Evolutionary conservation across 164 flowering plant genomes (phyloP).

Genomic region (Malania oleifera): DNA sequence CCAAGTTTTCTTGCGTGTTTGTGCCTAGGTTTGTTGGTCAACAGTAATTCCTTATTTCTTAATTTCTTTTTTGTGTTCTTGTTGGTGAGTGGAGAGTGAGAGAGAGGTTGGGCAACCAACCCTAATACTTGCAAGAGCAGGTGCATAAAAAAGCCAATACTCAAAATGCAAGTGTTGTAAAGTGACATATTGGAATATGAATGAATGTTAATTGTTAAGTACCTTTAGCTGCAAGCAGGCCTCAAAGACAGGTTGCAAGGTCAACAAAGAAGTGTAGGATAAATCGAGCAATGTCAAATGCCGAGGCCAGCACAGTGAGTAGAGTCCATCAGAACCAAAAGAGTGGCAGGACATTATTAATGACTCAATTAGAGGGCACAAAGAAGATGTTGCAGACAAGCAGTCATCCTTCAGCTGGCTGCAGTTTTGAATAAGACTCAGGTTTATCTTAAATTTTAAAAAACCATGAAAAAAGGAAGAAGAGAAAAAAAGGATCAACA

Average conservation of each 20-base stretch:
- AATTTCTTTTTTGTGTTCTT: too few relatives aligned
- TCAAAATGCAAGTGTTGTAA: too few relatives aligned
- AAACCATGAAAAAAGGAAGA: background rate
- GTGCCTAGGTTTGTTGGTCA: too few relatives aligned
- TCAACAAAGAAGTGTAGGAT: constrained; percentile 79
- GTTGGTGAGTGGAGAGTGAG: too few relatives aligned
- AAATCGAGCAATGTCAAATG: constrained; percentile 76
- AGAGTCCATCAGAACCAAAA: constrained; percentile 80
- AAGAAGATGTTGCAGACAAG: constrained; percentile 72
- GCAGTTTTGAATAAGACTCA: constrained; percentile 18
- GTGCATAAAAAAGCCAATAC: too few relatives aligned
- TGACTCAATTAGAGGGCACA: constrained; percentile 73
- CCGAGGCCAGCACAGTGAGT: constrained; percentile 54
- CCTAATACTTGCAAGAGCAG: background rate
- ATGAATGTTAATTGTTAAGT: too few relatives aligned
- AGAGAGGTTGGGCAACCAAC: too few relatives aligned
- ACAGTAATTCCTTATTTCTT: too few relatives aligned
- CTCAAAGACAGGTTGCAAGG: constrained; percentile 77
- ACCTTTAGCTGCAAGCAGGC: constrained; percentile 85
- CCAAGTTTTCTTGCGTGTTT: too few relatives aligned
- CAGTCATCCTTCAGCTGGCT: constrained; percentile 92
- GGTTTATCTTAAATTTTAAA: constrained; percentile 11
- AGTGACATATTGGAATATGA: too few relatives aligned
- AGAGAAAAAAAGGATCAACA: background rate
- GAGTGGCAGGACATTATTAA: constrained; percentile 93